These are phyloP conservation scores for Exophiala calicioides DNA, from an alignment of 2,329 filamentous ascomycete genomes.

Conservation along the genomic window DNA sequence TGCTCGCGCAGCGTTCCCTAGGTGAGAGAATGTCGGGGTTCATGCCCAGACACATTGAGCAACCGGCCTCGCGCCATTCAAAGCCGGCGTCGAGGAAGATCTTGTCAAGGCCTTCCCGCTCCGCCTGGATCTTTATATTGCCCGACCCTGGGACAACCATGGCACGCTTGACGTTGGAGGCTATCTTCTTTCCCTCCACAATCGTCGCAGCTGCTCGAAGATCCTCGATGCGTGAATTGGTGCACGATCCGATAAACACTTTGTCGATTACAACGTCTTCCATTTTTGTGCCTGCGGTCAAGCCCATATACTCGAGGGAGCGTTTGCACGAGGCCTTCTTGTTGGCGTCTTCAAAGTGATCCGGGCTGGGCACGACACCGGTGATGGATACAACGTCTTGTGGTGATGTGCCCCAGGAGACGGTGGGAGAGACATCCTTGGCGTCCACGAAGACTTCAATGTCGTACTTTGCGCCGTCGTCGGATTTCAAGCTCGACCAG, in stretches of 20 bases:
- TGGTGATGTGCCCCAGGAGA: constrained; percentile 96
- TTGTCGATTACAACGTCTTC: constrained; percentile 92
- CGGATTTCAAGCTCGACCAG: constrained; percentile 84
- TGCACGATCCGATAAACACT: constrained; percentile 97
- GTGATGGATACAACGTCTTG: constrained; percentile 96
- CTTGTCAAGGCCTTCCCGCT: constrained; percentile 88
- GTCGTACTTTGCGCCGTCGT: constrained; percentile 87
- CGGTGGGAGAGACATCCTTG: constrained; percentile 89
- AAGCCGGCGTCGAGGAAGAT: constrained; percentile 91
- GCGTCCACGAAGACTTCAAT: constrained; percentile 84
- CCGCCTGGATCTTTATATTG: constrained; percentile 87
- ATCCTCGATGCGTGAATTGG: constrained; percentile 96
- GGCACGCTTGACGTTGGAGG: constrained; percentile 84
- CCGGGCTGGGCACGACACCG: constrained; percentile 83
- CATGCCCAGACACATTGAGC: constrained; percentile 99
- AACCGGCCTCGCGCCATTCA: constrained; percentile 97
- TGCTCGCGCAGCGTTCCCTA: constrained; percentile 89
- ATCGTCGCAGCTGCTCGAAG: constrained; percentile 82
- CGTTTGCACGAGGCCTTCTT: constrained; percentile 79
- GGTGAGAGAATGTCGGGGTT: constrained; percentile 96
- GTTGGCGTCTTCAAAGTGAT: constrained; percentile 75
- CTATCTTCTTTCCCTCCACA: constrained; percentile 83
- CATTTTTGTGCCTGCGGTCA: constrained; percentile 82
- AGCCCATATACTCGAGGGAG: constrained; percentile 94
- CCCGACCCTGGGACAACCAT: constrained; percentile 97